These are phyloP conservation scores for Phytophthora ohioensis DNA, from an alignment of 352 stramenopile species.

Conservation along the genomic window DNA sequence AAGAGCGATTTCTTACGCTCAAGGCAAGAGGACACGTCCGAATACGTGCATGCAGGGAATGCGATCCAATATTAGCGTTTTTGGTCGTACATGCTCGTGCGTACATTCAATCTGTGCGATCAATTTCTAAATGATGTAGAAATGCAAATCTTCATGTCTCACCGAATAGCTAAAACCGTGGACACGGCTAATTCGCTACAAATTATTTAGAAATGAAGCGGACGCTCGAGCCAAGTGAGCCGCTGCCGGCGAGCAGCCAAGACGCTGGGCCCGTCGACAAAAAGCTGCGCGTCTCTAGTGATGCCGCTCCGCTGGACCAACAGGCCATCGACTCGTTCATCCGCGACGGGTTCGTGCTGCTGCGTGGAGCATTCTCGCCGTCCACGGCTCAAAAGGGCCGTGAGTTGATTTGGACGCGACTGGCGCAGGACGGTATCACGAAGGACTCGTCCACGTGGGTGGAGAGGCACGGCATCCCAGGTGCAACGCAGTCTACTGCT, in stretches of 20 bases:
- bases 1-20: too few relatives aligned
- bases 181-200: background rate
- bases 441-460: slow-evolving; percentile 61
- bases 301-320: slow-evolving; percentile 33
- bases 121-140: too few relatives aligned
- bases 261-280: slow-evolving; percentile 22
- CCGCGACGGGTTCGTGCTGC: slow-evolving; percentile 75
- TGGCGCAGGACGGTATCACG: slow-evolving; percentile 47
- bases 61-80: too few relatives aligned
- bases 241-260: background rate
- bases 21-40: too few relatives aligned
- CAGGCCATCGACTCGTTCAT: slow-evolving; percentile 62
- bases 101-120: too few relatives aligned
- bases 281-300: slow-evolving; percentile 25
- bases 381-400: slow-evolving; percentile 55
- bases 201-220: slow-evolving; percentile 28
- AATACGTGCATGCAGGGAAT: too few relatives aligned
- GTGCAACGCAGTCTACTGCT: slow-evolving; percentile 20
- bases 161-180: too few relatives aligned
- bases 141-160: too few relatives aligned
- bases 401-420: slow-evolving; percentile 54
- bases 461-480: slow-evolving; percentile 64
- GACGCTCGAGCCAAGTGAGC: background rate
- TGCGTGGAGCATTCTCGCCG: slow-evolving; percentile 57
- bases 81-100: too few relatives aligned